phyloP scores from a whole-genome alignment of 176 grass and related monocot species.

The Metroxylon sagu region DNA sequence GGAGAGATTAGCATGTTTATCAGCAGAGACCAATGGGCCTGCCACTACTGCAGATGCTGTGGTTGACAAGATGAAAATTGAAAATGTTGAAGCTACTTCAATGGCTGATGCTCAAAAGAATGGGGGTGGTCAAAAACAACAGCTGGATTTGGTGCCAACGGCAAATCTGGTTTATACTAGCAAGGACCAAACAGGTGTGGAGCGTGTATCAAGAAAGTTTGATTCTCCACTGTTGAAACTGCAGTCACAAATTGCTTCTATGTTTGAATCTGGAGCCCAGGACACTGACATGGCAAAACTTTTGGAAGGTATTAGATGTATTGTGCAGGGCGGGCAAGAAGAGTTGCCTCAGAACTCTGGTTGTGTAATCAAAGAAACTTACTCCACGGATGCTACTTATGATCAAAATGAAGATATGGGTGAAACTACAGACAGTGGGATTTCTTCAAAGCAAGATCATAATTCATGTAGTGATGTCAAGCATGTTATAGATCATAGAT shows the following conservation, averaged over 20 bases:
- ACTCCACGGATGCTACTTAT: conserved; percentile 20
- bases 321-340: conserved; percentile 77
- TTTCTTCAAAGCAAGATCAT: conserved; percentile 29
- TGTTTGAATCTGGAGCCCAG: conserved; percentile 53
- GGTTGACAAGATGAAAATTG: conserved; percentile 51
- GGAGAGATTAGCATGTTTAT: conserved; percentile 80
- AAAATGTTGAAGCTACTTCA: conserved; percentile 37
- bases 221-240: conserved; percentile 41
- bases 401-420: conserved; percentile 20
- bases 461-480: conserved; percentile 28
- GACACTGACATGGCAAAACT: conserved; percentile 49
- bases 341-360: conserved; percentile 31
- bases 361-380: conserved; percentile 8
- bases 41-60: conserved; percentile 16
- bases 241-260: conserved; percentile 64
- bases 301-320: conserved; percentile 57
- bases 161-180: conserved; percentile 37
- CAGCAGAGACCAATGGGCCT: conserved; percentile 38
- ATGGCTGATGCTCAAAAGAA: conserved; percentile 29
- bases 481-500: conserved; percentile 39
- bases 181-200: conserved; percentile 30
- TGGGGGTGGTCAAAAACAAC: conserved; percentile 31
- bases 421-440: conserved; percentile 26
- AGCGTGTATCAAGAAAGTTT: conserved; percentile 10
- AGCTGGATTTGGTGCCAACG: conserved; percentile 17